Evolutionary conservation across 2,329 filamentous ascomycete species (phyloP), one percentile per base, ranked within the genome.

Genomic region (Leptographium wingfieldii): DNA sequence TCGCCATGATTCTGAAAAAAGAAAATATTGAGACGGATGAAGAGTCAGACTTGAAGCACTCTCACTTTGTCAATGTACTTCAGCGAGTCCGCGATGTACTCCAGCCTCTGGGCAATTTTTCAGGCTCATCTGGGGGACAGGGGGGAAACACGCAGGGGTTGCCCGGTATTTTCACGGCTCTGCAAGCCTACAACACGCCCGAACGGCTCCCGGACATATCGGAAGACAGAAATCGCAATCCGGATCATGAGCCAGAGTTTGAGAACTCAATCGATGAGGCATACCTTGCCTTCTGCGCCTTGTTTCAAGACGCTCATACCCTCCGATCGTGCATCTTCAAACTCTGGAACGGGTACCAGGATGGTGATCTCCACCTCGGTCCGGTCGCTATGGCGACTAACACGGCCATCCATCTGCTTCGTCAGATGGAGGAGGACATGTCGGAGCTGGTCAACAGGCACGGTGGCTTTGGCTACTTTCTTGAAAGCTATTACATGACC

Each of bases 301-400:
- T 74, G 35, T 57, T 71, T 7, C 63, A 69, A 5, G 72, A 75
- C 56, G 57, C 74, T 6, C 64, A 63, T 29, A 57, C 53, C 9
- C 65, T 74, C 25, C 66, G 71, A 54, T 53, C 58, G 1, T 62
- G 61, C 3, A 63, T 74, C 6, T n/a, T 56, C 14, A 66, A 64
- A 60, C 67, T 74, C 27, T 74, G 72, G 72, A 57, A 57, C 2
- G 65, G 65, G 40, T 69, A 70, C 55, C 61, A 57, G 10, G 55
- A 54, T 11, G 67, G 66, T 2, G 1, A 16, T 5, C 65, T 71
- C 9, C 70, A 74, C 33, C 61, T 74, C 2, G 64, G 65, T 5
- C 67, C 69, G 6, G 69, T 68, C 1, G 69, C 73, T n/a, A 60
- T 75, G 25, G 68, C 71, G 0, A 73, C 73, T 12, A 71, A 74